These are phyloP conservation scores for Phaeodactylum tricornutum DNA, from an alignment of 108 stramenopile species.

Conservation along the genomic window DNA sequence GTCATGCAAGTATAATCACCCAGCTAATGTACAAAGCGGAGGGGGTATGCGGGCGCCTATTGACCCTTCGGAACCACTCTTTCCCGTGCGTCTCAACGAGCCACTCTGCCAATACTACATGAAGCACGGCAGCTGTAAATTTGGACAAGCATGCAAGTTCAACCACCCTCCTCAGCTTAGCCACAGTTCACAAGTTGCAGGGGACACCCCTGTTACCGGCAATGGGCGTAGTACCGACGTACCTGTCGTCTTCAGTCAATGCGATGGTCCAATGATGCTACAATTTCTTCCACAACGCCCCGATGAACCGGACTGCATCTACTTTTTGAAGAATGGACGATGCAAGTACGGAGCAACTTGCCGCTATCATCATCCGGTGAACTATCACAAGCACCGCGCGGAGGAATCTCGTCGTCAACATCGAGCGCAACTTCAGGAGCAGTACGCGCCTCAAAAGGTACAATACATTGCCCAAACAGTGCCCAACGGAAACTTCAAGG, in stretches of 20 bases:
- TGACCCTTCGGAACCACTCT: slow-evolving; percentile 71
- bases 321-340: slow-evolving; percentile 76
- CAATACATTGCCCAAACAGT: slow-evolving; percentile 8
- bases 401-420: slow-evolving; percentile 9
- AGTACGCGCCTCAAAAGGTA: slow-evolving; percentile 1
- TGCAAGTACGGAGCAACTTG: slow-evolving; percentile 90
- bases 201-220: slow-evolving; percentile 4
- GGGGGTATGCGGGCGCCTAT: slow-evolving; percentile 68
- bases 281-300: slow-evolving; percentile 69
- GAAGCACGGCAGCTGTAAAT: slow-evolving; percentile 90
- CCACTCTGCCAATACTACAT: slow-evolving; percentile 84
- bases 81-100: slow-evolving; percentile 77
- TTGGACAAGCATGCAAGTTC: slow-evolving; percentile 88
- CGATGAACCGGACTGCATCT: slow-evolving; percentile 82
- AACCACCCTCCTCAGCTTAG: slow-evolving; percentile 55
- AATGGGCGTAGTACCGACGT: not conserved
- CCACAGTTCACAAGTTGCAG: not conserved
- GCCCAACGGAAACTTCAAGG: slow-evolving; percentile 4
- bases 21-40: slow-evolving; percentile 75
- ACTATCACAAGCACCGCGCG: slow-evolving; percentile 9
- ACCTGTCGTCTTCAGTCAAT: not conserved
- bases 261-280: slow-evolving; percentile 10
- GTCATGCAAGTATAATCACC: slow-evolving; percentile 87
- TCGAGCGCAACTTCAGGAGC: slow-evolving; percentile 8
- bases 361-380: slow-evolving; percentile 85